Percentiles rank a stretch among this genome's conserved stretches.
These are phyloP conservation scores for Xanthoparmelia taractica DNA, from an alignment of 495 filamentous ascomycete species.

Conservation along the genomic window DNA sequence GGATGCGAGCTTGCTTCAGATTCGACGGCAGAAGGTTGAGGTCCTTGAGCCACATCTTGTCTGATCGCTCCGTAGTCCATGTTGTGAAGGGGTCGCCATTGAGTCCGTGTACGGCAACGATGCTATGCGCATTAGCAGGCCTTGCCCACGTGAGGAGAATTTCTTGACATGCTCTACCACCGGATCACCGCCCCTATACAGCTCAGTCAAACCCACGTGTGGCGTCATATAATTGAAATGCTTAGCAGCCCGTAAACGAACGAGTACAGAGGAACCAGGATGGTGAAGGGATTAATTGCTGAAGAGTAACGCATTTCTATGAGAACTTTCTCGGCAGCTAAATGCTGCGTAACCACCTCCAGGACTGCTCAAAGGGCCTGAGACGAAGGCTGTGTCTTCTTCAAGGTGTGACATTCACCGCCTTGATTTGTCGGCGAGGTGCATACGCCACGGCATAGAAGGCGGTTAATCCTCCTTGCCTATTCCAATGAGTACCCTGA, in stretches of 20 bases:
- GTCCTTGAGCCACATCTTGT: constrained; percentile 27
- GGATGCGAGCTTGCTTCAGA: constrained; percentile 25
- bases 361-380: neutral
- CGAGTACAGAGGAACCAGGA: neutral
- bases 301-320: neutral
- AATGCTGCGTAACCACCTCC: neutral
- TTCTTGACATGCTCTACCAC: neutral
- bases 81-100: constrained; percentile 30
- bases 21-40: constrained; percentile 27
- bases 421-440: neutral
- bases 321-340: neutral
- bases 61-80: constrained; percentile 25
- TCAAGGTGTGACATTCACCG: neutral
- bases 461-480: neutral
- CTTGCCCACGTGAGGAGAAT: neutral
- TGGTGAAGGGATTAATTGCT: neutral
- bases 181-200: neutral
- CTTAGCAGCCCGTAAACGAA: neutral
- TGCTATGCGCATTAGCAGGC: constrained; percentile 23
- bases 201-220: neutral
- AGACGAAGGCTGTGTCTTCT: neutral
- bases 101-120: constrained; percentile 39
- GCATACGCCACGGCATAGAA: neutral
- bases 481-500: neutral
- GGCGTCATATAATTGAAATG: neutral